Conservation (phyloP, 305 asterid species). For the Striga hermonthica region DNA sequence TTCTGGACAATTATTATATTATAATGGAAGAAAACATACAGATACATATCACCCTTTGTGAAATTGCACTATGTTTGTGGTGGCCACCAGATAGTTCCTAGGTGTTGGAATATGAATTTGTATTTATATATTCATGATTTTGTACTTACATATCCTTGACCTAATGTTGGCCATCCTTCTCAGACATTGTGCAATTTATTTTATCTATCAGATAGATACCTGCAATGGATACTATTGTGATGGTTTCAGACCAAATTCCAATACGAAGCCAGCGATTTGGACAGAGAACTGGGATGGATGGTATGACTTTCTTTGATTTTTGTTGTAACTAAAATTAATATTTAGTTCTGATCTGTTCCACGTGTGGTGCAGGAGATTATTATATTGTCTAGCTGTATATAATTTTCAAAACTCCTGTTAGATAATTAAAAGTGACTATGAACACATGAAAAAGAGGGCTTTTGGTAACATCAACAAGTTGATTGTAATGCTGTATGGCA, state of each 20-base stretch:
- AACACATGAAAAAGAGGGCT: constrained; percentile 1
- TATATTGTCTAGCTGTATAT: constrained; percentile 22
- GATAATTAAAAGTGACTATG: constrained; percentile 7
- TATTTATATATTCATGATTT: background rate
- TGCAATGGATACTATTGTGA: constrained; percentile 96
- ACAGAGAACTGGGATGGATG: constrained; percentile 99
- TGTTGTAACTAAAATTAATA: constrained; percentile 11
- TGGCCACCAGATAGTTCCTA: constrained; percentile 20
- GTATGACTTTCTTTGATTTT: constrained; percentile 41
- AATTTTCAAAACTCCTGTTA: constrained; percentile 10
- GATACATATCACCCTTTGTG: constrained; percentile 1
- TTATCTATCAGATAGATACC: constrained; percentile 67
- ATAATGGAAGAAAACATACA: background rate
- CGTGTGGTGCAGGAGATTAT: constrained; percentile 11
- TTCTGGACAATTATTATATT: constrained; percentile 25
- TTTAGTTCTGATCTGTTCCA: background rate
- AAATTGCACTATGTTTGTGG: constrained; percentile 21
- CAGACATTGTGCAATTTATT: constrained; percentile 25
- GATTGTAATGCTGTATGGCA: background rate
- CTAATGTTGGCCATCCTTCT: constrained; percentile 27
- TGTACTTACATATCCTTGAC: constrained; percentile 2
- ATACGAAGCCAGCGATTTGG: constrained; percentile 72
- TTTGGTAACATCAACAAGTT: constrained; percentile 12
- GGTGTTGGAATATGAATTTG: constrained; percentile 9
- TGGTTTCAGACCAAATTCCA: constrained; percentile 79